phyloP scores from a whole-genome alignment of 768 basidiomycete genomes.

The Boletus subparvulus region DNA sequence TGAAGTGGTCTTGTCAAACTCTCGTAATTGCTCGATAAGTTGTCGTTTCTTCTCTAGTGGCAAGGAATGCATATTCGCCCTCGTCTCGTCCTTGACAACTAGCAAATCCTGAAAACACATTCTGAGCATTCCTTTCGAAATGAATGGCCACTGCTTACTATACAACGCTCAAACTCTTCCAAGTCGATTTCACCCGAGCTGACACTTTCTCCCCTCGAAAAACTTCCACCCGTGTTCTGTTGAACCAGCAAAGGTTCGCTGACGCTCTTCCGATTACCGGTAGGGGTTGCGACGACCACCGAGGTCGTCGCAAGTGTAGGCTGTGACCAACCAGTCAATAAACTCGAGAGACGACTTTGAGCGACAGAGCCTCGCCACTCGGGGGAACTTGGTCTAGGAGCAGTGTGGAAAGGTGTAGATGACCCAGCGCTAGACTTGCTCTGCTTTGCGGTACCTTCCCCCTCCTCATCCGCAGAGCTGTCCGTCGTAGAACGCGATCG shows the following conservation, averaged over 20 bases:
- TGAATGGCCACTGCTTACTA: slow-evolving; percentile 45
- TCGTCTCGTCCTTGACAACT: slow-evolving; percentile 69
- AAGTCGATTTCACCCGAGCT: slow-evolving; percentile 35
- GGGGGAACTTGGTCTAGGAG: slow-evolving; percentile 31
- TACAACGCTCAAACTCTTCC: slow-evolving; percentile 62
- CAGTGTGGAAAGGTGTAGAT: slow-evolving; percentile 16
- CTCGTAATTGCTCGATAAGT: slow-evolving; percentile 56
- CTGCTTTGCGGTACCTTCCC: slow-evolving; percentile 65
- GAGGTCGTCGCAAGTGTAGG: slow-evolving; percentile 41
- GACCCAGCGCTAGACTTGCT: slow-evolving; percentile 32
- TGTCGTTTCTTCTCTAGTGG: slow-evolving; percentile 63
- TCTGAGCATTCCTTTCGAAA: slow-evolving; percentile 6
- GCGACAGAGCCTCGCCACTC: slow-evolving; percentile 57
- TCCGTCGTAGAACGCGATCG: slow-evolving; percentile 53
- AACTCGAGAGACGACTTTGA: slow-evolving; percentile 58
- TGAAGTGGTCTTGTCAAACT: slow-evolving; percentile 33
- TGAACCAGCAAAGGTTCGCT: slow-evolving; percentile 69
- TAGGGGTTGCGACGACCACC: slow-evolving; percentile 25
- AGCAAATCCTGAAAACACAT: slow-evolving; percentile 57
- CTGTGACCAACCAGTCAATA: slow-evolving; percentile 68
- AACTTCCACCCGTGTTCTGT: slow-evolving; percentile 39
- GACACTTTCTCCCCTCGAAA: slow-evolving; percentile 30
- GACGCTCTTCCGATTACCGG: slow-evolving; percentile 56
- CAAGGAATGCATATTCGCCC: slow-evolving; percentile 60
- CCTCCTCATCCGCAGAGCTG: slow-evolving; percentile 41